Evolutionary conservation across 2,329 filamentous ascomycete genomes (phyloP).

Genomic region (Fusarium marasasianum): DNA sequence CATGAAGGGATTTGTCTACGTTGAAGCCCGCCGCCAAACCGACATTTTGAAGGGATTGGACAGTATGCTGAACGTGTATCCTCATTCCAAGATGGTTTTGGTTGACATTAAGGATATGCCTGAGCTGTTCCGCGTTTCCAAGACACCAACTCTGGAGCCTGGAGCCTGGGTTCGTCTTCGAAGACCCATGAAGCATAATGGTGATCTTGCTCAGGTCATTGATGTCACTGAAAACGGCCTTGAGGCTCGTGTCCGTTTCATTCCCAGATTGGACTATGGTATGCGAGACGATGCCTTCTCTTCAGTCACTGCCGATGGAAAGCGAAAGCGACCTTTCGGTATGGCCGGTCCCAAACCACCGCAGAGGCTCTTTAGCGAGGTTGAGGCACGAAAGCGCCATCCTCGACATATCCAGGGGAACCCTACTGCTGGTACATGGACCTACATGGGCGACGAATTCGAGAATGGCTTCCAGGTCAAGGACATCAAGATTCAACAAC

Average conservation of each 20-base stretch:
- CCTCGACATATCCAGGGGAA: slow-evolving; percentile 71
- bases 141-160: slow-evolving; percentile 83
- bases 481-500: slow-evolving; percentile 87
- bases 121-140: slow-evolving; percentile 88
- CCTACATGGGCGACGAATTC: slow-evolving; percentile 88
- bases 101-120: slow-evolving; percentile 98
- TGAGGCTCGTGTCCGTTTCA: slow-evolving; percentile 85
- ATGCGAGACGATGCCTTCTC: slow-evolving; percentile 76
- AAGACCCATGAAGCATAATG: slow-evolving; percentile 81
- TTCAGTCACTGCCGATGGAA: slow-evolving; percentile 64
- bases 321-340: slow-evolving; percentile 78
- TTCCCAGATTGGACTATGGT: slow-evolving; percentile 92
- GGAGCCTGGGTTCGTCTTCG: slow-evolving; percentile 93
- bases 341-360: slow-evolving; percentile 77
- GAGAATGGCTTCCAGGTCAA: slow-evolving; percentile 93
- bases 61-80: slow-evolving; percentile 88
- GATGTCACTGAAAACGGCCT: slow-evolving; percentile 94
- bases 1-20: slow-evolving; percentile 95
- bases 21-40: slow-evolving; percentile 87
- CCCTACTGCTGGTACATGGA: slow-evolving; percentile 81
- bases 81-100: slow-evolving; percentile 83
- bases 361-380: slow-evolving; percentile 90
- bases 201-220: slow-evolving; percentile 90
- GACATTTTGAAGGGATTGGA: slow-evolving; percentile 87
- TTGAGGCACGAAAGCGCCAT: slow-evolving; percentile 90